Conservation (phyloP, 139 green algal genomes). For the Picocystis salinarum region DNA sequence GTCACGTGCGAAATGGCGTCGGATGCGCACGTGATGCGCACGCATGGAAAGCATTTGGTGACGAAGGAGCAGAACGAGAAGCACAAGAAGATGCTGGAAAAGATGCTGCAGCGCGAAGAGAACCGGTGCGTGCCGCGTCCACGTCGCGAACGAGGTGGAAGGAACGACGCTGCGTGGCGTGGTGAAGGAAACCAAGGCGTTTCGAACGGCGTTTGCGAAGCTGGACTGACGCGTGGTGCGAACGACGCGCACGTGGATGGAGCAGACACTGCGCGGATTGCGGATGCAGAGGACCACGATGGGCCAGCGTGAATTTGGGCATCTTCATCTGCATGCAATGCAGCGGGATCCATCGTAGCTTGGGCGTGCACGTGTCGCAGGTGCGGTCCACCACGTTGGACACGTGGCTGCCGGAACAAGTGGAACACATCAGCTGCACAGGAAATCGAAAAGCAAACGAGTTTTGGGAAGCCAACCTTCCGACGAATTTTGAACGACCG, state of each 20-base stretch:
- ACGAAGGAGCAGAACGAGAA: constrained; percentile 49
- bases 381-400: constrained; percentile 68
- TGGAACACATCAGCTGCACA: constrained; percentile 63
- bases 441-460: constrained; percentile 54
- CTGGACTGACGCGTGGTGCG: no score
- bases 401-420: constrained; percentile 79
- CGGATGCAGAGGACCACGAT: constrained; percentile 55
- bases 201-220: no score
- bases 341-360: constrained; percentile 62
- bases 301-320: constrained; percentile 69
- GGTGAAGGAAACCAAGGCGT: no score
- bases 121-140: no score
- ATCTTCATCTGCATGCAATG: constrained; percentile 81
- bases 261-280: constrained; percentile 78
- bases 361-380: constrained; percentile 75
- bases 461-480: constrained; percentile 69
- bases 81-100: constrained; percentile 44
- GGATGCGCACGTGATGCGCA: constrained; percentile 1
- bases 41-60: constrained; percentile 48
- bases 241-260: no score
- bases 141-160: no score
- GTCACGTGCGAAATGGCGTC: no score
- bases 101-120: constrained; percentile 44
- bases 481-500: constrained; percentile 41
- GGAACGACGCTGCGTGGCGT: no score